Conservation (phyloP, 345 rosid genomes). For the Linum trigynum region DNA sequence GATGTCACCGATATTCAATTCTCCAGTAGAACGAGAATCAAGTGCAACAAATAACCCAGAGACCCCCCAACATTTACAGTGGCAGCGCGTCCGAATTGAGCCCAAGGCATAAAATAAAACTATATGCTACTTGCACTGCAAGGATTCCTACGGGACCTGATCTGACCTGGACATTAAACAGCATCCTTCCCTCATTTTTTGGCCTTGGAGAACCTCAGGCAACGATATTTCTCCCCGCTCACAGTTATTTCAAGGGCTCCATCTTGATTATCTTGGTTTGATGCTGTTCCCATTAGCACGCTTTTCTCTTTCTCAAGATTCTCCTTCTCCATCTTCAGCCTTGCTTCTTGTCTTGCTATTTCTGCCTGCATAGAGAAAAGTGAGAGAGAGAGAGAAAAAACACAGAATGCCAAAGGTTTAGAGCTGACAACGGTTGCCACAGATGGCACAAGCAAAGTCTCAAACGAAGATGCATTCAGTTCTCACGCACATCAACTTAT, state of each 20-base stretch:
- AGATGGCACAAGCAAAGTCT: too few species aligned
- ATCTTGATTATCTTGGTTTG: constrained; percentile 89
- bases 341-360: constrained; percentile 85
- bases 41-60: too few species aligned
- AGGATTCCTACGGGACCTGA: not conserved
- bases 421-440: too few species aligned
- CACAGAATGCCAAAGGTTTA: too few species aligned
- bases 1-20: too few species aligned
- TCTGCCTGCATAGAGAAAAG: constrained; percentile 43
- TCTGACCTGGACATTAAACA: not conserved
- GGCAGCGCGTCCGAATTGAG: too few species aligned
- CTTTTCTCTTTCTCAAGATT: constrained; percentile 96
- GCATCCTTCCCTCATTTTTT: constrained; percentile 44
- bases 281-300: constrained; percentile 95
- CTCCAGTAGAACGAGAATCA: too few species aligned
- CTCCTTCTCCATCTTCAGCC: constrained; percentile 92
- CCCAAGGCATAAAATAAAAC: too few species aligned
- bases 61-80: too few species aligned
- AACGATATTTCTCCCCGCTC: constrained; percentile 87
- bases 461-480: too few species aligned
- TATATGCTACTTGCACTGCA: not conserved
- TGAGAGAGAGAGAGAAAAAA: too few species aligned
- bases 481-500: too few species aligned
- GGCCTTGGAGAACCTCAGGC: constrained; percentile 89
- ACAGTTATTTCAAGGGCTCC: constrained; percentile 96